Conservation (phyloP, 805 yeast species). For the Lipomyces orientalis region DNA sequence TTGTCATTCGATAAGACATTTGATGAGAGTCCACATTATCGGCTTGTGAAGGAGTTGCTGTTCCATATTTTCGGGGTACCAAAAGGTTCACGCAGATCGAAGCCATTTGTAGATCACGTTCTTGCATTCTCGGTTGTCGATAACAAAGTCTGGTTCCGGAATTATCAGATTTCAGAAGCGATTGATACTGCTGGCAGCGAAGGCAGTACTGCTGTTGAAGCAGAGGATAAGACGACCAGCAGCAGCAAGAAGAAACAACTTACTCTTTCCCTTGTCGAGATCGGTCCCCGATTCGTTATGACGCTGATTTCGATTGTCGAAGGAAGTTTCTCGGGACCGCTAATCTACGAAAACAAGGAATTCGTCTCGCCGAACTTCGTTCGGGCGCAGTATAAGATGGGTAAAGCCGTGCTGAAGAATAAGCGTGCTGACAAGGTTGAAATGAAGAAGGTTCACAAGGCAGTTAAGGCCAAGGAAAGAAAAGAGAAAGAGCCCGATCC, state of each 20-base stretch:
- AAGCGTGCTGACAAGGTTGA: conserved; percentile 62
- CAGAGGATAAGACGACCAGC: conserved; percentile 55
- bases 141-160: conserved; percentile 93
- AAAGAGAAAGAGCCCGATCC: conserved; percentile 29
- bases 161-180: conserved; percentile 83
- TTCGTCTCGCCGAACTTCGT: conserved; percentile 95
- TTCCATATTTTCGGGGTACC: conserved; percentile 92
- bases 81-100: conserved; percentile 85
- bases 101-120: conserved; percentile 95
- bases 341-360: conserved; percentile 95
- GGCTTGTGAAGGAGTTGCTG: conserved; percentile 81
- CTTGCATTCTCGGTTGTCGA: conserved; percentile 92
- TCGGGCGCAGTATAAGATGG: conserved; percentile 83
- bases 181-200: conserved; percentile 49
- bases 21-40: conserved; percentile 69
- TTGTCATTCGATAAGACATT: conserved; percentile 85
- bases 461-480: conserved; percentile 22
- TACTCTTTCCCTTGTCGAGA: conserved; percentile 83
- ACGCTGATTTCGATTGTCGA: conserved; percentile 89
- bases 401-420: conserved; percentile 79
- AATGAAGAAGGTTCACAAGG: conserved; percentile 26
- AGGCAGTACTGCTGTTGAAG: conserved; percentile 43
- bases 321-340: conserved; percentile 98
- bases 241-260: conserved; percentile 48
- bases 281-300: conserved; percentile 95